Percentiles rank a stretch among this genome's conserved stretches.
Evolutionary conservation across 768 basidiomycete genomes (phyloP).

Genomic region (Boletellus sp.): DNA sequence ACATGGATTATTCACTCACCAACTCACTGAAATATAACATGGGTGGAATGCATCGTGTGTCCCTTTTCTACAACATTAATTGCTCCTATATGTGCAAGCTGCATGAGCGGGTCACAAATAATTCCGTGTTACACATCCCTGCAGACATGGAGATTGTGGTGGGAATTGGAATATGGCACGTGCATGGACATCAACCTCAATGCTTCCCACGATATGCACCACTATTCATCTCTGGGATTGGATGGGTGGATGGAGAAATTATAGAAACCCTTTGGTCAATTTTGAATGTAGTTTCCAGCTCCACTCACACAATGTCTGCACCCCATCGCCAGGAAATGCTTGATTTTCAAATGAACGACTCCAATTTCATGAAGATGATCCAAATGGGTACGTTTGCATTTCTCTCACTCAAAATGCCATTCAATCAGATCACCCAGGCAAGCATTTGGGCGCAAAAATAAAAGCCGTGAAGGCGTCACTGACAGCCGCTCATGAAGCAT

Average conservation of each 20-base stretch:
- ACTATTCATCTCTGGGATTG: background rate
- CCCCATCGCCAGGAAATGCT: background rate
- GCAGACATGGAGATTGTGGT: background rate
- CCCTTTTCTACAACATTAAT: conserved; percentile 5
- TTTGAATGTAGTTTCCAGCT: background rate
- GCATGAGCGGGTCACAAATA: rapidly evolving
- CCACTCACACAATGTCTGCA: background rate
- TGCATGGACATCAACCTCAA: background rate
- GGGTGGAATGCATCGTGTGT: rapidly evolving
- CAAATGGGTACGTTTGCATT: no score
- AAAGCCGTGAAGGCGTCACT: no score
- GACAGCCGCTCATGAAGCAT: no score
- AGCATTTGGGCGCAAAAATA: no score
- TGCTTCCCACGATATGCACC: background rate
- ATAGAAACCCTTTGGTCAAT: conserved; percentile 5
- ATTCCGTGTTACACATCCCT: background rate
- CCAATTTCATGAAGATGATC: no score
- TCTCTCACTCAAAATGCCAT: no score
- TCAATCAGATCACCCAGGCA: no score
- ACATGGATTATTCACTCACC: conserved; percentile 3
- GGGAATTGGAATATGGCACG: background rate
- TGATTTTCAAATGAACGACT: no score
- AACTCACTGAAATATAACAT: conserved; percentile 3
- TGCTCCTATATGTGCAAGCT: conserved; percentile 7
- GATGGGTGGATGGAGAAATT: conserved; percentile 6